phyloP scores from a whole-genome alignment of 768 basidiomycete genomes.

The Phylloporus rhodoxanthus region DNA sequence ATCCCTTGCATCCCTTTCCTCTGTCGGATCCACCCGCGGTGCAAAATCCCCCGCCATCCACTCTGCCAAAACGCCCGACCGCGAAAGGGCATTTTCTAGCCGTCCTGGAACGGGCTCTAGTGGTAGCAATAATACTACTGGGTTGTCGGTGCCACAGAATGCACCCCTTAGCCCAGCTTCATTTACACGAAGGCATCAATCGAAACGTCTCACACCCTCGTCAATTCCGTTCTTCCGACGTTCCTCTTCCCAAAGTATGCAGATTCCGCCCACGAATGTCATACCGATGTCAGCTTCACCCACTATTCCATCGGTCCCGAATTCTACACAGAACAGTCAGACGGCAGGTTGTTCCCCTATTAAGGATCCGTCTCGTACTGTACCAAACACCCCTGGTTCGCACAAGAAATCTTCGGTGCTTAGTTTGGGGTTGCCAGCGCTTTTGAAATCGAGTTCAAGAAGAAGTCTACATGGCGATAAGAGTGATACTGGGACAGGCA shows the following conservation, averaged over 20 bases:
- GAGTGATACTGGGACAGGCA: conserved; percentile 32
- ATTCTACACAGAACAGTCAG: conserved; percentile 36
- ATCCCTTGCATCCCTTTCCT: conserved; percentile 69
- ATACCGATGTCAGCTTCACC: conserved; percentile 44
- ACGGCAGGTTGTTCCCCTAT: conserved; percentile 47
- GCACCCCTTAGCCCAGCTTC: conserved; percentile 69
- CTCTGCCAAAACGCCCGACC: conserved; percentile 60
- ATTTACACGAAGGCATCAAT: conserved; percentile 59
- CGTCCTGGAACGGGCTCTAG: conserved; percentile 75
- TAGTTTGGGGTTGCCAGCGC: conserved; percentile 71
- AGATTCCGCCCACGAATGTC: conserved; percentile 44
- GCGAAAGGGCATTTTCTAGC: conserved; percentile 43
- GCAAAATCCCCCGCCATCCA: conserved; percentile 39
- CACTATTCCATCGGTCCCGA: conserved; percentile 45
- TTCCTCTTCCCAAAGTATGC: conserved; percentile 85
- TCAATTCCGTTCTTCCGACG: conserved; percentile 93
- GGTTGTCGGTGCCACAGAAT: conserved; percentile 46
- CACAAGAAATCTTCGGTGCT: conserved; percentile 81
- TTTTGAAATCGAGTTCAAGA: conserved; percentile 81
- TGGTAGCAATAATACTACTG: conserved; percentile 61
- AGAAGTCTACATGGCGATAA: conserved; percentile 68
- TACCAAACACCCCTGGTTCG: conserved; percentile 52
- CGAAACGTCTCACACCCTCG: conserved; percentile 81
- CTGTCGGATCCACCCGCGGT: conserved; percentile 57
- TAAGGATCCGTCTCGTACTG: conserved; percentile 48